Evolutionary conservation across 306 rosid genomes (phyloP).

Genomic region (Rosa chinensis): DNA sequence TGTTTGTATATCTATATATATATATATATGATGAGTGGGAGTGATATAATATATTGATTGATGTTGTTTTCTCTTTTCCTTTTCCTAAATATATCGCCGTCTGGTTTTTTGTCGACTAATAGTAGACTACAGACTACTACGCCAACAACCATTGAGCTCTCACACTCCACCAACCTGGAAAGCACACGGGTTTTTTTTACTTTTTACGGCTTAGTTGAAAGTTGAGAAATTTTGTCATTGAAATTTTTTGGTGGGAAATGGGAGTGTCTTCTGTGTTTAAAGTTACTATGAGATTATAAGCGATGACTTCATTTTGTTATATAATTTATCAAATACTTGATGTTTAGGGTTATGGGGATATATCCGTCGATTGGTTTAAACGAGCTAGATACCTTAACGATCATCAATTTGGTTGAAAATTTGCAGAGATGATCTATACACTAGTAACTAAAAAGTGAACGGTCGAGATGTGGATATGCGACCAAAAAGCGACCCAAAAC

Average conservation of each 20-base stretch:
- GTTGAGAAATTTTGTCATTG: background rate
- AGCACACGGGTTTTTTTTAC: background rate
- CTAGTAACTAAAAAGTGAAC: too few relatives aligned
- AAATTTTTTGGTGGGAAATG: background rate
- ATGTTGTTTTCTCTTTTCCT: background rate
- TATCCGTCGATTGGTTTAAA: too few relatives aligned
- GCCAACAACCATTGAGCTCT: background rate
- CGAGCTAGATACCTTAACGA: too few relatives aligned
- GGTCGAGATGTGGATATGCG: too few relatives aligned
- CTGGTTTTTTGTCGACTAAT: conserved; percentile 2
- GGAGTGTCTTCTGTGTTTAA: background rate
- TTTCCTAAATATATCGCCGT: background rate
- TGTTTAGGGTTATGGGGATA: too few relatives aligned
- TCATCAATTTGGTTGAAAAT: too few relatives aligned
- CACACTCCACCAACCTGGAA: background rate
- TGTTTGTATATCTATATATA: background rate
- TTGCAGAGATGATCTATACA: too few relatives aligned
- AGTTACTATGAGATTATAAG: background rate
- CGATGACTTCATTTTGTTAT: too few relatives aligned
- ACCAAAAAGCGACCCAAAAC: too few relatives aligned
- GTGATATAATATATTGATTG: background rate
- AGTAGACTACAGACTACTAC: background rate
- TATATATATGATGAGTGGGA: too few relatives aligned
- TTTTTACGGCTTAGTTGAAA: background rate
- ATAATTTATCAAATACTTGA: too few relatives aligned